Conservation (phyloP, 2,329 filamentous ascomycete genomes). For the Aspergillus floridensis region DNA sequence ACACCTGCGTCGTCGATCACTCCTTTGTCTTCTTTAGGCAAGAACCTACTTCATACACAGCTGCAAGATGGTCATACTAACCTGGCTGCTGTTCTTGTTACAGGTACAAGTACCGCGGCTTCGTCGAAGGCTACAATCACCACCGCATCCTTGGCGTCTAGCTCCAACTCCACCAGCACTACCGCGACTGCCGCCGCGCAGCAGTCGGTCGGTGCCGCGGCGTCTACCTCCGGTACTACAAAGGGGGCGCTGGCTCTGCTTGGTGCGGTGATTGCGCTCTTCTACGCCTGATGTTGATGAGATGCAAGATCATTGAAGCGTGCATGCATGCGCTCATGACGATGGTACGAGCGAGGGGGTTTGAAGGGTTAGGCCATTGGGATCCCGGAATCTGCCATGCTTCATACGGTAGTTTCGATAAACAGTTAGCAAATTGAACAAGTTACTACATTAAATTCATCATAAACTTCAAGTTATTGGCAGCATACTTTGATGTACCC, state of each 20-base stretch:
- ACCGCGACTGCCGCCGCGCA: background rate
- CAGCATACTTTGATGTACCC: too few relatives aligned
- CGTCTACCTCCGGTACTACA: background rate
- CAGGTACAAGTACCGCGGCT: background rate
- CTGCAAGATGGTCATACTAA: background rate
- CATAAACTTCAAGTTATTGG: too few relatives aligned
- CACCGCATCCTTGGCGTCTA: background rate
- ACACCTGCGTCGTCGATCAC: background rate
- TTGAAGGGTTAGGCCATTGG: too few relatives aligned
- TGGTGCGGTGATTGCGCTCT: background rate
- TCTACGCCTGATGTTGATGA: background rate
- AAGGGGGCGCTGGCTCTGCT: background rate
- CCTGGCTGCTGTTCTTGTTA: background rate
- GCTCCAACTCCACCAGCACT: background rate
- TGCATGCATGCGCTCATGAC: too few relatives aligned
- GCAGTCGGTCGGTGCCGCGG: background rate
- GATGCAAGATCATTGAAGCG: too few relatives aligned
- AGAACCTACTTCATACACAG: background rate
- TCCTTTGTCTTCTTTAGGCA: conserved; percentile 2
- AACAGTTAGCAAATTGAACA: too few relatives aligned
- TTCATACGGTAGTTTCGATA: too few relatives aligned
- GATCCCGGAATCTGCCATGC: too few relatives aligned
- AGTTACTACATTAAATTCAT: too few relatives aligned
- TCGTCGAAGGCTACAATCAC: background rate
- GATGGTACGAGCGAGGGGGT: too few relatives aligned